Conservation (phyloP, 2,329 filamentous ascomycete genomes). For the Venturia effusa region DNA sequence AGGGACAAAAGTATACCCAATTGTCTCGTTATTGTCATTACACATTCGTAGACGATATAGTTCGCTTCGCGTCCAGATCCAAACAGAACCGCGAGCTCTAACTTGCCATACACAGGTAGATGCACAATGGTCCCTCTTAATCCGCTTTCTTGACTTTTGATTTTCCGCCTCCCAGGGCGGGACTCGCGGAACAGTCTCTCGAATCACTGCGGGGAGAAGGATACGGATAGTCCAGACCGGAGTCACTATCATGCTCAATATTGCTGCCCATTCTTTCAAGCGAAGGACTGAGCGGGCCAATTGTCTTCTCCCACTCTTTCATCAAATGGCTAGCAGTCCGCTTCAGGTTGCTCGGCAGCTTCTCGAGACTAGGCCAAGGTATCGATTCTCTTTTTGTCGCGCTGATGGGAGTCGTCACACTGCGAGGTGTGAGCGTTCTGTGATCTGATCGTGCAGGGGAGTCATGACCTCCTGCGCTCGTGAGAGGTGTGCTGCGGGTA, state of each 20-base stretch:
- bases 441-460: background rate
- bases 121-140: background rate
- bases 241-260: background rate
- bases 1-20: background rate
- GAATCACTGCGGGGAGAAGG: background rate
- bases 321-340: constrained; percentile 76
- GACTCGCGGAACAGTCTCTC: background rate
- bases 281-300: constrained; percentile 27
- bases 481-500: background rate
- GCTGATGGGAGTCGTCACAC: constrained; percentile 15
- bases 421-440: constrained; percentile 11
- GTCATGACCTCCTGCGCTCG: background rate
- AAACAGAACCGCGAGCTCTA: background rate
- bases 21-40: constrained; percentile 1
- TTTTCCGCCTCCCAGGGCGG: background rate
- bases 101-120: background rate
- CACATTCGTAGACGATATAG: background rate
- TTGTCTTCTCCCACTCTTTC: constrained; percentile 80
- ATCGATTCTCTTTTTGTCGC: constrained; percentile 28
- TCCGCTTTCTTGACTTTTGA: background rate
- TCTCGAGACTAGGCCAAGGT: constrained; percentile 61
- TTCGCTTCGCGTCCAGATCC: background rate
- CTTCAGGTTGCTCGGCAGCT: constrained; percentile 67
- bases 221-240: background rate
- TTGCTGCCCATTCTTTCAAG: background rate